phyloP scores from a whole-genome alignment of 129 eudicot genomes.

The Flaveria ramosissima region DNA sequence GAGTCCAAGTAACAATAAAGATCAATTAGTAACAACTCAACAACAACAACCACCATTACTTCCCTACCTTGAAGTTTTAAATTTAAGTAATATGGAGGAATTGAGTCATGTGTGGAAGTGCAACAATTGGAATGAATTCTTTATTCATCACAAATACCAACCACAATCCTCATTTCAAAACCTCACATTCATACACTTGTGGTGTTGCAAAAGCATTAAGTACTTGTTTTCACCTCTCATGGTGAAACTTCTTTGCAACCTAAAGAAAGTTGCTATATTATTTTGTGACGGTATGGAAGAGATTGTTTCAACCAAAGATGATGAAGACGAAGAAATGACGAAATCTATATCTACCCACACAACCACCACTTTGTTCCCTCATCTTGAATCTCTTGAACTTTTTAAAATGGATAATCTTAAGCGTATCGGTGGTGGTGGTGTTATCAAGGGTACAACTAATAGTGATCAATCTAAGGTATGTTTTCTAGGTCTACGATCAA shows the following conservation, averaged over 20 bases:
- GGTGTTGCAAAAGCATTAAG: neutral
- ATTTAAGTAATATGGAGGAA: neutral
- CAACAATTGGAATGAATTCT: neutral
- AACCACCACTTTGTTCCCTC: neutral
- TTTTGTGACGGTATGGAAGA: neutral
- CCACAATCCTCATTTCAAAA: neutral
- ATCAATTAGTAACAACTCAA: neutral
- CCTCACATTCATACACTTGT: neutral
- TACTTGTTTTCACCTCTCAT: conserved; percentile 11
- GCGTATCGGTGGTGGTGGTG: neutral
- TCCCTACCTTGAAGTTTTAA: neutral
- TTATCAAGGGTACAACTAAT: neutral
- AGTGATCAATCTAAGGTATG: neutral
- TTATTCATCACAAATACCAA: neutral
- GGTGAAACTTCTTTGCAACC: neutral
- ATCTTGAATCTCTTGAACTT: neutral
- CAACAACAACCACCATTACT: conserved; percentile 1
- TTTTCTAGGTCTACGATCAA: neutral
- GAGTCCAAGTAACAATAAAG: neutral
- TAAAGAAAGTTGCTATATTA: neutral
- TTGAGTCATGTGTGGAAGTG: conserved; percentile 17
- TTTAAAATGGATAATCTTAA: neutral
- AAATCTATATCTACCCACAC: neutral
- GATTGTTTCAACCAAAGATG: neutral
- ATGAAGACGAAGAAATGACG: neutral